phyloP scores from a whole-genome alignment of 179 eudicot species.

The Silene noctiflora region DNA sequence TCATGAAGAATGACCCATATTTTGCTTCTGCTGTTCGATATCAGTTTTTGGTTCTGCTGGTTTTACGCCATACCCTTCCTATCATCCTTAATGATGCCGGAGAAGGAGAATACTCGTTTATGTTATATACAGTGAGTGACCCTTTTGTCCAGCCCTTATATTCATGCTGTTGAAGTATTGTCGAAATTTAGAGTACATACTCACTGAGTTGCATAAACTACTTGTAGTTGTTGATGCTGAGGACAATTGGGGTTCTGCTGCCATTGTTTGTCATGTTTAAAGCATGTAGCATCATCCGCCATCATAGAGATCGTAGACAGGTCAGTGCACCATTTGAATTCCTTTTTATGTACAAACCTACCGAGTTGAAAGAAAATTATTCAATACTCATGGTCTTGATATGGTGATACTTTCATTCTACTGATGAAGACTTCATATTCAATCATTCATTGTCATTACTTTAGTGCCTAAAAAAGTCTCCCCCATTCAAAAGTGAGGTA shows the following conservation, averaged over 20 bases:
- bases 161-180: not conserved
- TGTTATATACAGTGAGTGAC: constrained; percentile 37
- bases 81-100: constrained; percentile 31
- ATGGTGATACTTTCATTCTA: no score
- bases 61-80: constrained; percentile 44
- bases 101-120: constrained; percentile 39
- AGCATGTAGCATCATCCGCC: constrained; percentile 31
- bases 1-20: constrained; percentile 14
- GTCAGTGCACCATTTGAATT: constrained; percentile 21
- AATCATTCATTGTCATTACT: no score
- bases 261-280: constrained; percentile 37
- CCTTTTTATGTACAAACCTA: not conserved
- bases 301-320: constrained; percentile 34
- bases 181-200: not conserved
- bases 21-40: constrained; percentile 6
- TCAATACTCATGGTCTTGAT: no score
- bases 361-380: not conserved
- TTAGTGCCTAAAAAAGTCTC: no score
- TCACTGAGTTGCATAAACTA: not conserved
- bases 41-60: constrained; percentile 38
- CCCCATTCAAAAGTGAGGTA: no score
- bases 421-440: no score
- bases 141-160: constrained; percentile 2
- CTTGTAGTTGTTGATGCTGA: constrained; percentile 37
- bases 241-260: constrained; percentile 38